A percentile compares a stretch with the other conserved stretches of the same genome.
These are phyloP conservation scores for Hymenoscyphus occultus DNA, from an alignment of 2,329 filamentous ascomycete species.

Conservation along the genomic window DNA sequence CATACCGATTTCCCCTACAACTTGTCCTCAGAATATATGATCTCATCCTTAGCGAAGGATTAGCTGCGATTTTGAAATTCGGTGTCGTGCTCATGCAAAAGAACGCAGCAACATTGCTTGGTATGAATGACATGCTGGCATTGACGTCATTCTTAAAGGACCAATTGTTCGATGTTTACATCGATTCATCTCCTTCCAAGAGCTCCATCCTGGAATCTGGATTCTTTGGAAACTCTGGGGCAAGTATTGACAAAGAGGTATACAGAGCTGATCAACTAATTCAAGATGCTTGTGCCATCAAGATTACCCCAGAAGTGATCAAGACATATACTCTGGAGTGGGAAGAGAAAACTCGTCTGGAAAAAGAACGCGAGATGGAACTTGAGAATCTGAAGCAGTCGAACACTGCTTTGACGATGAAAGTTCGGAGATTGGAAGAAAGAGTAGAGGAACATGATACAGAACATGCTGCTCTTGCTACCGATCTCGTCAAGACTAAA, in stretches of 20 bases:
- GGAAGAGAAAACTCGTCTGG: conserved; percentile 82
- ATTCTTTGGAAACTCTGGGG: conserved; percentile 91
- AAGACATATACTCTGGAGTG: conserved; percentile 81
- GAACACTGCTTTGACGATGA: conserved; percentile 65
- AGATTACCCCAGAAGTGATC: conserved; percentile 78
- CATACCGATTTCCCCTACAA: conserved; percentile 94
- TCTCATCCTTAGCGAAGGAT: conserved; percentile 86
- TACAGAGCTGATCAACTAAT: conserved; percentile 94
- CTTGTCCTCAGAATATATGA: conserved; percentile 96
- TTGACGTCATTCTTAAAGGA: conserved; percentile 91
- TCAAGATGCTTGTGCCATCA: conserved; percentile 84
- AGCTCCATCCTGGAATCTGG: conserved; percentile 91
- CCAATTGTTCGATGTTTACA: conserved; percentile 92
- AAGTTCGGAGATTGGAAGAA: conserved; percentile 83
- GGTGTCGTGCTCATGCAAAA: conserved; percentile 96
- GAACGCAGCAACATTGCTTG: conserved; percentile 74
- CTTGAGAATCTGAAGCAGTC: conserved; percentile 67
- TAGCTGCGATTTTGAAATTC: conserved; percentile 91
- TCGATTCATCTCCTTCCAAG: conserved; percentile 89
- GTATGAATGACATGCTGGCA: conserved; percentile 86
- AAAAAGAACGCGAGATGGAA: conserved; percentile 80
- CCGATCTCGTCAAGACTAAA: conserved; percentile 86
- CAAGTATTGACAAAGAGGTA: conserved; percentile 88
- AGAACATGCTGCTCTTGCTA: conserved; percentile 88
- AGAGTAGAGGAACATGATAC: conserved; percentile 82